Percentiles rank a stretch among this genome's conserved stretches.
These are phyloP conservation scores for Epichloe gansuensis DNA, from an alignment of 2,329 filamentous ascomycete species.

Conservation along the genomic window DNA sequence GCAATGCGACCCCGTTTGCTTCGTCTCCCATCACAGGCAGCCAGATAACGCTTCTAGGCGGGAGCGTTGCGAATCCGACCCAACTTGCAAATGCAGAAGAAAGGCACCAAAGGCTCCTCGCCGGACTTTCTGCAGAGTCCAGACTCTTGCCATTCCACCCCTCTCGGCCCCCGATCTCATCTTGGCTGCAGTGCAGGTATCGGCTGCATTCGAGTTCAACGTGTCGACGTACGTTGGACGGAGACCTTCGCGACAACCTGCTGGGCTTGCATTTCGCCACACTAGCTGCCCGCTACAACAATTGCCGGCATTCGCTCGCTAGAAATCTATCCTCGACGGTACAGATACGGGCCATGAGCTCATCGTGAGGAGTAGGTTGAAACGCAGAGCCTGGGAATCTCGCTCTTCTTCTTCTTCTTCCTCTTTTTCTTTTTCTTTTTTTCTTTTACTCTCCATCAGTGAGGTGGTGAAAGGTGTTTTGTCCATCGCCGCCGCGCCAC, in stretches of 20 bases:
- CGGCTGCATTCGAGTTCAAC: not conserved
- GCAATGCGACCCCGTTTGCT: not conserved
- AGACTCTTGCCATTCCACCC: not conserved
- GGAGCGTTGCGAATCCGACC: not conserved
- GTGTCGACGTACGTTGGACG: not conserved
- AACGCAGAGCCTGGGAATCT: not conserved
- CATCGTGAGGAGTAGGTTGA: not conserved
- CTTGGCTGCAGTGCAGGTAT: not conserved
- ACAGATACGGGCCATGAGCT: not conserved
- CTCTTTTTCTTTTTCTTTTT: too few species aligned
- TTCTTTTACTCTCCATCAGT: too few species aligned
- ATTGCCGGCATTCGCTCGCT: not conserved
- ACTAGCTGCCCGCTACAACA: too few species aligned
- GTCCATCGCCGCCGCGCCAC: too few species aligned
- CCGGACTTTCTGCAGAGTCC: not conserved
- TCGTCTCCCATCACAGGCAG: constrained; percentile 5
- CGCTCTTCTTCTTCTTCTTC: not conserved
- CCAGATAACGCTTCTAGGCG: constrained; percentile 1
- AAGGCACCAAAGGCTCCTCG: too few species aligned
- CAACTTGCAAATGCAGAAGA: too few species aligned
- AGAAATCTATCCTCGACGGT: not conserved
- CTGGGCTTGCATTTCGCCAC: not conserved
- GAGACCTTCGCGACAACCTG: not conserved
- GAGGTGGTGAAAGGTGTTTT: too few species aligned
- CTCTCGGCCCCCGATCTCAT: not conserved